Base-by-base conservation (phyloP, 371 early-diverging fungal species). In the Funneliformis caledonium region DNA sequence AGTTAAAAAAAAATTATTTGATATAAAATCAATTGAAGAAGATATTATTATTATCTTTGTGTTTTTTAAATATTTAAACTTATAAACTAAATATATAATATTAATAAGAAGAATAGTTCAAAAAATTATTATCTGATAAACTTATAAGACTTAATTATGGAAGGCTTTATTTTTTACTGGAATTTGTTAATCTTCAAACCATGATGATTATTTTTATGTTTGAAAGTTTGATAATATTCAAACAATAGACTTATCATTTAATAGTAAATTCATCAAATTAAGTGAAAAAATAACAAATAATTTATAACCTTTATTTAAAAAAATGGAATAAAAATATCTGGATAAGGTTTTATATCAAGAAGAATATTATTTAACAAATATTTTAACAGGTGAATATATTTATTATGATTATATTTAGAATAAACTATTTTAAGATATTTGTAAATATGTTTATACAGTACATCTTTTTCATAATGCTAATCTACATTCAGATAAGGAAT, bases 141-240 rank as follows among this genome's bases (percentile, higher is more conserved):
- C 19, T 48, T 47, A 0, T 37, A 72, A 8, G 19, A 4, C 48
- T 52, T 14, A 72, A 72, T 72, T 11, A 72, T 0, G 31, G 73
- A 72, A 72, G 52, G 22, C 48, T 72, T 16, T 72, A 72, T 19
- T 72, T 72, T 72, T 22, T 72, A 22, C n/a, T 72, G 7, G 73
- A 48, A 1, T 72, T 72, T n/a, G 50, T 72, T 52, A 72, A n/a
- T 10, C 11, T 37, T 70, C 48, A 22, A 43, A 70, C 45, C 48
- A 70, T 70, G 0, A 11, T 1, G 47, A 45, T 70, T 70, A 70
- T 43, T 70, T 37, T 70, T 43, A 70, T 70, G 45, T 70, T 37
- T 12, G n/a, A n/a, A 70, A 70, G 48, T 45, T 14, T 70, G 42
- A 47, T 48, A 11, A 70, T 14, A 7, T 12, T 14, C 42, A 22